Evolutionary conservation across 2,329 filamentous ascomycete genomes (phyloP), one percentile per base, ranked within the genome.

Genomic region (Curvularia spicifera): DNA sequence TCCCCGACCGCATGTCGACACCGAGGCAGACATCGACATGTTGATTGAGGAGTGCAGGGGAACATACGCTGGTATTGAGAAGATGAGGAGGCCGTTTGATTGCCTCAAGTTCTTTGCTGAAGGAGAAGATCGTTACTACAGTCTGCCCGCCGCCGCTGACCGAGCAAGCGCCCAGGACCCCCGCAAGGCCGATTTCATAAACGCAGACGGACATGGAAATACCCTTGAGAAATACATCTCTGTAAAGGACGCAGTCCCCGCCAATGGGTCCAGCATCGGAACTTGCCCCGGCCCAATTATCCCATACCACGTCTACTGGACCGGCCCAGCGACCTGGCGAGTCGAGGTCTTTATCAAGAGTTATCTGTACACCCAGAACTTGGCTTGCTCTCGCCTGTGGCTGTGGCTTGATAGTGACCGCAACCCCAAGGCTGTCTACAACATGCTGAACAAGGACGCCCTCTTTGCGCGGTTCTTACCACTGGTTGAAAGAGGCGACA

Each of bases 241-340:
- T 5, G 53, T 73, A 4, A 59, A 75, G 2, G 71, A 78, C 2
- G 76, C 76, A 2, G 61, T 71, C 8, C 57, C 74, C 2, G 70
- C 76, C 3, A 75, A 80, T 18, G 79, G 78, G 49, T 65, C 73
- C 2, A 76, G 70, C 9, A 76, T 81, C 37, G 83, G 82, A n/a
- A 77, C 78, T 26, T 85, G 83, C 61, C 77, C 82, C 42, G 83
- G 83, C 1, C 82, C 83, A n/a, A 82, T 85, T 61, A 78, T 84
- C 29, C 82, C 82, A 4, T 85, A 82, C 51, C 83, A 85, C 63
- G 79, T 81, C 28, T 85, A 85, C 78, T 85, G 83, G 83, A 83
- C 82, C 7, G 83, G 83, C 3, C 80, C 82, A 8, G 82, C 83
- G 3, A 85, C 82, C 3, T 85, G 83, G 83, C 76, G 83, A 43